phyloP scores from a whole-genome alignment of 2,329 filamentous ascomycete species.

The Dactylellina haptotyla region DNA sequence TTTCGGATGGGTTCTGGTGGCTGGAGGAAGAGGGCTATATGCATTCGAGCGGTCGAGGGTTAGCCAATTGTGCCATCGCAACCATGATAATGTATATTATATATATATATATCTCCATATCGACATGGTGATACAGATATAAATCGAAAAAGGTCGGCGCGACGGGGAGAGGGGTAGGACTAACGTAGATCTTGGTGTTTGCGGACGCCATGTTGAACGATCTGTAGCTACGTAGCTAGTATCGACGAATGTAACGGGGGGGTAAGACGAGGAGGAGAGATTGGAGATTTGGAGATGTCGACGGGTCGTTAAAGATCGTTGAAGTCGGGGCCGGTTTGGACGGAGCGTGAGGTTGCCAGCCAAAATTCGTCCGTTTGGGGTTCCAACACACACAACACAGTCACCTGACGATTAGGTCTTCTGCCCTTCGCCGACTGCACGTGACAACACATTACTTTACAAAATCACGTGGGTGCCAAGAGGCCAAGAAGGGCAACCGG shows the following conservation, averaged over 20 bases:
- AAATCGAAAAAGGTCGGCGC: neutral
- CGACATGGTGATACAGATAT: constrained; percentile 2
- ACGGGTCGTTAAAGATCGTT: constrained; percentile 52
- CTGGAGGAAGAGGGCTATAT: constrained; percentile 68
- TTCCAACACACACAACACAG: constrained; percentile 30
- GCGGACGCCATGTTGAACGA: constrained; percentile 53
- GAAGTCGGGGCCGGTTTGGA: constrained; percentile 34
- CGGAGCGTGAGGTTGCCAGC: constrained; percentile 32
- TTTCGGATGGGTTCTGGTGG: constrained; percentile 93
- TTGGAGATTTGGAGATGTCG: constrained; percentile 23
- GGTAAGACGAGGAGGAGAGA: constrained; percentile 29
- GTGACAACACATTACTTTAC: constrained; percentile 5
- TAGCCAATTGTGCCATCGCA: constrained; percentile 36
- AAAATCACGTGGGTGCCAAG: constrained; percentile 7
- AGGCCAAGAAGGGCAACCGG: neutral
- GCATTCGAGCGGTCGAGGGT: constrained; percentile 8
- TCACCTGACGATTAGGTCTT: constrained; percentile 50
- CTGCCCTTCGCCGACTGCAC: constrained; percentile 18
- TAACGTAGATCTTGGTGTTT: constrained; percentile 53
- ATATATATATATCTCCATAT: neutral
- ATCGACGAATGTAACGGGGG: constrained; percentile 41
- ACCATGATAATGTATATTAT: neutral
- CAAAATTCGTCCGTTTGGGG: constrained; percentile 45
- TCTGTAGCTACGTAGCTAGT: constrained; percentile 52
- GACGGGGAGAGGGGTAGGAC: constrained; percentile 1